Conservation (phyloP, 306 rosid genomes). For the Astragalus glycyphyllos region DNA sequence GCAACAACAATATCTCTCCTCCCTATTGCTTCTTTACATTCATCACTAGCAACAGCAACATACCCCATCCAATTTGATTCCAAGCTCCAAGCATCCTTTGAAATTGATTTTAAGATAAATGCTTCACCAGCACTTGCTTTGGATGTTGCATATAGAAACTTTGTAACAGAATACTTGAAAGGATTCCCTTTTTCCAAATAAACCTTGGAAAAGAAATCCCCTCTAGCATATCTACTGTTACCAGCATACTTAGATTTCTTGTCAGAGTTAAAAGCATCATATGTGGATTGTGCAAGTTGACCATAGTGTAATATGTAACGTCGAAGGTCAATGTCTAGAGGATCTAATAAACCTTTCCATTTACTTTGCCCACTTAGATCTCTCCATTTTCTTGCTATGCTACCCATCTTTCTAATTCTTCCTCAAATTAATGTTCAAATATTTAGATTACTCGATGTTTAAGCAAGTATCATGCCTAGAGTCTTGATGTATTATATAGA, state of each 20-base stretch:
- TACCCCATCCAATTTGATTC: constrained; percentile 87
- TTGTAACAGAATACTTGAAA: constrained; percentile 58
- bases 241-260: constrained; percentile 60
- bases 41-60: constrained; percentile 76
- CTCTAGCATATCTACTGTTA: constrained; percentile 52
- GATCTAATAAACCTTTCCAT: constrained; percentile 68
- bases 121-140: constrained; percentile 52
- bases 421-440: background rate
- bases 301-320: constrained; percentile 69
- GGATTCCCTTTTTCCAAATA: constrained; percentile 53
- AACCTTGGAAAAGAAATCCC: constrained; percentile 62
- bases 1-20: constrained; percentile 82
- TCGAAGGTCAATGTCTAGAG: constrained; percentile 70
- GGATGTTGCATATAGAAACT: constrained; percentile 73
- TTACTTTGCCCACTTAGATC: constrained; percentile 57
- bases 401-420: constrained; percentile 14
- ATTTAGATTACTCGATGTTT: background rate
- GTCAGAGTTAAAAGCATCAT: constrained; percentile 71
- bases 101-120: constrained; percentile 55
- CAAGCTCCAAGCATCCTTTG: constrained; percentile 68
- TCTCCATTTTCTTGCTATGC: constrained; percentile 40
- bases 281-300: constrained; percentile 66
- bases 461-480: background rate
- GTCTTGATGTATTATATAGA: background rate
- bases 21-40: constrained; percentile 62